These are phyloP conservation scores for Colletotrichum shisoi DNA, from an alignment of 2,329 filamentous ascomycete genomes.

Conservation along the genomic window DNA sequence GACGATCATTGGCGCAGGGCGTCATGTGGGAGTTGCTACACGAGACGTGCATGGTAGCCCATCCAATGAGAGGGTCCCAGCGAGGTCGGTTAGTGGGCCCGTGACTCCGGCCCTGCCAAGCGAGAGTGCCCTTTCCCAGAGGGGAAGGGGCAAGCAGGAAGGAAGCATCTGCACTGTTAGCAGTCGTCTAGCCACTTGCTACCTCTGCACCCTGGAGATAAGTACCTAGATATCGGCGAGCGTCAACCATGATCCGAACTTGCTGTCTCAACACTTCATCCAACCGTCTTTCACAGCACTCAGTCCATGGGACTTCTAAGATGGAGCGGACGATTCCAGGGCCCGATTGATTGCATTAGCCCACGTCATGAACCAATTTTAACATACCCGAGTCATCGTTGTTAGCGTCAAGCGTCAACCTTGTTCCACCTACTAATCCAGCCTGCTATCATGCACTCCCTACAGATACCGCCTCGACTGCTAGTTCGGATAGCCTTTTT, in stretches of 20 bases:
- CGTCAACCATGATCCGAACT: background rate
- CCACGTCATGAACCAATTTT: slow-evolving; percentile 3
- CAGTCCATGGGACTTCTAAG: background rate
- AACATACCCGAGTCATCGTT: background rate
- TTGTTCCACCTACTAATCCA: slow-evolving; percentile 1
- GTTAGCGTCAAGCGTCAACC: slow-evolving; percentile 18
- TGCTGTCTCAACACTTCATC: background rate
- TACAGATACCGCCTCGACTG: background rate
- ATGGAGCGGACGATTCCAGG: background rate
- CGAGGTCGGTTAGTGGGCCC: slow-evolving; percentile 1
- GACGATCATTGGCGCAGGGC: slow-evolving; percentile 28
- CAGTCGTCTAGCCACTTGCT: background rate
- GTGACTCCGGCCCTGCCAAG: background rate
- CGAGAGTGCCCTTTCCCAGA: too few relatives aligned
- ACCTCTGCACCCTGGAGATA: too few relatives aligned
- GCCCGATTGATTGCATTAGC: too few relatives aligned
- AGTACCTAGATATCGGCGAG: background rate
- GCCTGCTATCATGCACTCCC: background rate
- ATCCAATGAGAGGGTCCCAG: slow-evolving; percentile 38
- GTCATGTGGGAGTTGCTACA: slow-evolving; percentile 37
- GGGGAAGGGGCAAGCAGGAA: background rate
- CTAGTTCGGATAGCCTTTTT: slow-evolving; percentile 9
- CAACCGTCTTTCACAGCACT: background rate
- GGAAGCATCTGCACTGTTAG: background rate
- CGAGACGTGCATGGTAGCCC: slow-evolving; percentile 41